Conservation (phyloP, 2,329 filamentous ascomycete species). For the Dactylella cylindrospora region DNA sequence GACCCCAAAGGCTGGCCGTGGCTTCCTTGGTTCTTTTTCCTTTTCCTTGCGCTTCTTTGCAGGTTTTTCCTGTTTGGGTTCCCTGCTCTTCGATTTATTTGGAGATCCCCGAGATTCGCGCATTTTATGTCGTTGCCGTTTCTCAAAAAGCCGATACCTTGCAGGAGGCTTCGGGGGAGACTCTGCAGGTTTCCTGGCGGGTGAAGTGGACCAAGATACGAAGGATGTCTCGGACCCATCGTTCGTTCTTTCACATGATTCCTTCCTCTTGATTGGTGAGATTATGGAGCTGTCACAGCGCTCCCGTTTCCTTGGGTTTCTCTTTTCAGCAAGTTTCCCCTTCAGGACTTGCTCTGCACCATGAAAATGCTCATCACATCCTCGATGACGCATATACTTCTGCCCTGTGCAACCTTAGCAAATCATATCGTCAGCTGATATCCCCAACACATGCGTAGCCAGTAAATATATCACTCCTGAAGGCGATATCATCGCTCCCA, state of each 20-base stretch:
- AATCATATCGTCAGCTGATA: constrained; percentile 29
- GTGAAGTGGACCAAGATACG: constrained; percentile 30
- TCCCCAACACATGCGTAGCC: constrained; percentile 14
- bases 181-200: constrained; percentile 9
- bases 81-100: constrained; percentile 17
- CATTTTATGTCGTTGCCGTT: constrained; percentile 35
- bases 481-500: constrained; percentile 8
- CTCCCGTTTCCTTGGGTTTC: constrained; percentile 28
- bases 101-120: constrained; percentile 24
- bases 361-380: constrained; percentile 17
- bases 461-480: constrained; percentile 22
- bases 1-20: constrained; percentile 27
- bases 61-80: constrained; percentile 17
- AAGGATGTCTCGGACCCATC: constrained; percentile 26
- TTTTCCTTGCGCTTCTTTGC: constrained; percentile 5
- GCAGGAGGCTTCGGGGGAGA: constrained; percentile 2
- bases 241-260: constrained; percentile 13
- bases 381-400: constrained; percentile 3
- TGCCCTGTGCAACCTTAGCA: constrained; percentile 29
- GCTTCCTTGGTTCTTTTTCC: constrained; percentile 7
- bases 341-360: constrained; percentile 18
- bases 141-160: constrained; percentile 22
- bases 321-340: constrained; percentile 9
- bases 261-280: constrained; percentile 39
- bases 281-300: constrained; percentile 33